Evolutionary conservation across 73 alveolate genomes (phyloP), one percentile per base, ranked within the genome.

Genomic region (Uronychia setigera): DNA sequence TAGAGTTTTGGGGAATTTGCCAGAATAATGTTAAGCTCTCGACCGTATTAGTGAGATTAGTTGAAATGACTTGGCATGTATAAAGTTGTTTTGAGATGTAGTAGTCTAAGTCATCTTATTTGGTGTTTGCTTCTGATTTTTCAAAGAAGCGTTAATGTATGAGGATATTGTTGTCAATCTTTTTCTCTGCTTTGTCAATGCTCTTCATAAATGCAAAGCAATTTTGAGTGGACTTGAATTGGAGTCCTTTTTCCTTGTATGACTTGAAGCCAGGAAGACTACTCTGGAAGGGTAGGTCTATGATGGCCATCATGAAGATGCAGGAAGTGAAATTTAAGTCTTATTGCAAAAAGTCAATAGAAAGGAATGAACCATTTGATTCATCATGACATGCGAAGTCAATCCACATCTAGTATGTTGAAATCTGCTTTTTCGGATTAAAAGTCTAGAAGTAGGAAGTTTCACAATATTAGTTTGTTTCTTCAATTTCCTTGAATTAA

Each of bases 1-100:
- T 87, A 28, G 99, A 89, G 46, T 99, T 99, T 83, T 97, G 91
- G 31, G 99, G 99, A 31, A 96, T 90, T 88, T 97, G 97, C 60
- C 87, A 93, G 60, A 98, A 91, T 74, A 97, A 87, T 34, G 93
- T 86, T 75, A 94, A 88, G 30, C 86, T 89, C 60, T 92, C 77
- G 27, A 77, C 29, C 33, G 91, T 60, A 74, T 93, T 90, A 13
- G 98, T 88, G 32, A 96, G 93, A 82, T 98, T 98, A n/a, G 99
- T 98, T 76, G 97, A 78, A 1, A 97, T 97, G 1, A 95, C 96
- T 90, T 95, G 86, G 83, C 97, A 98, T 58, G 96, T 85, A 84
- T 96, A 91, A 58, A 94, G 87, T 91, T 93, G 87, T 58, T 96
- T 89, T 76, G 86, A 46, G 31, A 91, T 31, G 79, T 86, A 81